phyloP scores from a whole-genome alignment of 1,284 basidiomycete species.

The Sporisorium graminicola region DNA sequence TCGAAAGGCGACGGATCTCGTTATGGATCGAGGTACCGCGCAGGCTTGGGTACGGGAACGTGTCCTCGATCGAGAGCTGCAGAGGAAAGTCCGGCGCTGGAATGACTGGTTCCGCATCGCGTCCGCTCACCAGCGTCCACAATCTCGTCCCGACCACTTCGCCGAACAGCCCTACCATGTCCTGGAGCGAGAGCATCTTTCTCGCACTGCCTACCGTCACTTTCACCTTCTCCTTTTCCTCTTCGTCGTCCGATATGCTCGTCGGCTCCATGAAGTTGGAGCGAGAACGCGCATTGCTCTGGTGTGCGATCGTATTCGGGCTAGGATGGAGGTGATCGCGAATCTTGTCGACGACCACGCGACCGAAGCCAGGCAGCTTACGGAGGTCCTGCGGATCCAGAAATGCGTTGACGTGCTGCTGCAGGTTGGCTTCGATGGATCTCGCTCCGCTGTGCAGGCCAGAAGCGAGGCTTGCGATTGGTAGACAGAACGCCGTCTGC shows the following conservation, averaged over 20 bases:
- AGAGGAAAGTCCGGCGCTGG: conserved; percentile 67
- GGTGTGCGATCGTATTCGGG: neutral
- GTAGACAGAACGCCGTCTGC: conserved; percentile 61
- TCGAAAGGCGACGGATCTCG: conserved; percentile 42
- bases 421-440: conserved; percentile 7
- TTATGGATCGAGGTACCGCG: conserved; percentile 32
- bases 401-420: conserved; percentile 52
- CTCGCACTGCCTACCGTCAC: conserved; percentile 46
- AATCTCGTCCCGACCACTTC: conserved; percentile 56
- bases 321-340: conserved; percentile 29
- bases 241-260: conserved; percentile 29
- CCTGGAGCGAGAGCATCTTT: conserved; percentile 33
- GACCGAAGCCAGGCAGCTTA: conserved; percentile 58
- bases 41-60: conserved; percentile 55
- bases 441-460: neutral
- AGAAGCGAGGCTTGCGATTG: neutral
- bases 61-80: conserved; percentile 70
- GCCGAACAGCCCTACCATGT: conserved; percentile 56
- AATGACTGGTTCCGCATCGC: conserved; percentile 65
- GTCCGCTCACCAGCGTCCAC: conserved; percentile 64
- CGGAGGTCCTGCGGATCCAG: conserved; percentile 65
- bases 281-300: conserved; percentile 1
- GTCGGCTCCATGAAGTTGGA: conserved; percentile 32
- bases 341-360: conserved; percentile 48
- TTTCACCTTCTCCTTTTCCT: conserved; percentile 13